Evolutionary conservation across 345 rosid genomes (phyloP), one percentile per base, ranked within the genome.

Genomic region (Corymbia maculata): DNA sequence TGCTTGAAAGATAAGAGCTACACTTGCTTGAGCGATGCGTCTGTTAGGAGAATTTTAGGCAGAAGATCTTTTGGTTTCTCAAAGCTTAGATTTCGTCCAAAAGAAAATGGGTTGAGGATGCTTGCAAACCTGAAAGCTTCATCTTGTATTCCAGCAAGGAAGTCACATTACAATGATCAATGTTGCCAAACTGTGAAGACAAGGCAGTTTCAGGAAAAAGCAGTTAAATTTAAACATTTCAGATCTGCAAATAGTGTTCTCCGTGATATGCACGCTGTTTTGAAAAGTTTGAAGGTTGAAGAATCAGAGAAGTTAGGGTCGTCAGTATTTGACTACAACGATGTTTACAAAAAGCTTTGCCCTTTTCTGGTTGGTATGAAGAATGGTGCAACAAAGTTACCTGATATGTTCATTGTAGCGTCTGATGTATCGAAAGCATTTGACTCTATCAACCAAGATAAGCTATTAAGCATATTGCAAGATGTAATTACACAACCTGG

Each of bases 371-470:
- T 89, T 68, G 89, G 84, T 92, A 89, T 96, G 93, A 95, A 93
- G 90, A 93, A 92, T 87, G 93, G 89, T 75, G 89, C 91, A 50
- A 89, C 91, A 82, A 85, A 66, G 36, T 52, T 92, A 87, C 95
- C 97, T 87, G 89, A 87, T 70, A 86, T 95, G 87, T 96, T 91
- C 90, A 80, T 95, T 88, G 96, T 97, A 86, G 94, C 93, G 88
- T 94, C 95, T 87, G 99, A 97, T 93, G 99, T 97, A 85, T 92
- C 88, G 47, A 96, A 95, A 91, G 99, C 99, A 59, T 97, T 94
- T 91, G 99, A 97, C 92, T 95, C 99, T 13, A 82, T 96, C 85
- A 88, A 95, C 90, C 99, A 96, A 88, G 93, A 92, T 88, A 94
- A 93, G 91, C 91, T 97, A 90, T 94, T 96, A 84, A 32, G 86